Conservation (phyloP, 768 basidiomycete genomes). For the Boletus coccyginus region DNA sequence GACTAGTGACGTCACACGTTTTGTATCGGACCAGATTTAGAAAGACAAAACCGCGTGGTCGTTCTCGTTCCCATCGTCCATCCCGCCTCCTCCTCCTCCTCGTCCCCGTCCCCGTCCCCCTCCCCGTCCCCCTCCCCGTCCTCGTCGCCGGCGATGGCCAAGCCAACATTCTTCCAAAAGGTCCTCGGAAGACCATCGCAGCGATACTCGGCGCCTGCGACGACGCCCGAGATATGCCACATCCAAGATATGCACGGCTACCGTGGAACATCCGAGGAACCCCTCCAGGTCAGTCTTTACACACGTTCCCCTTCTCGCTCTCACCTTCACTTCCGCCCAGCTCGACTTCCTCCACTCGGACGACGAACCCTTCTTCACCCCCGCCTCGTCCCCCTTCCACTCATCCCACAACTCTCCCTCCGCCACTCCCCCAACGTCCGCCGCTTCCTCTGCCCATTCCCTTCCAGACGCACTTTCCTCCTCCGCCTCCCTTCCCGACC, state of each 20-base stretch:
- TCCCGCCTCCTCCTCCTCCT: neutral
- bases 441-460: constrained; percentile 29
- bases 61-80: constrained; percentile 1
- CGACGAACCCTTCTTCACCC: constrained; percentile 54
- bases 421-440: constrained; percentile 23
- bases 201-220: constrained; percentile 42
- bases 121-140: neutral
- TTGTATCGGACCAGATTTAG: constrained; percentile 20
- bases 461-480: constrained; percentile 37
- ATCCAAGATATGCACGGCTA: neutral
- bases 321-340: constrained; percentile 10
- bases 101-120: neutral
- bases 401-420: constrained; percentile 21
- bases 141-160: constrained; percentile 40
- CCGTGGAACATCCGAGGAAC: constrained; percentile 12
- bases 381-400: constrained; percentile 16
- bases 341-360: constrained; percentile 11
- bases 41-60: constrained; percentile 21
- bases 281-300: constrained; percentile 18
- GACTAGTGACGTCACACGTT: constrained; percentile 19
- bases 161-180: constrained; percentile 57
- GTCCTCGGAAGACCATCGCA: constrained; percentile 65
- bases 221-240: constrained; percentile 5
- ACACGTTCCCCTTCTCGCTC: neutral
- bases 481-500: constrained; percentile 29